Evolutionary conservation across 2,329 filamentous ascomycete genomes (phyloP).

Genomic region (Diaporthe humulicola): DNA sequence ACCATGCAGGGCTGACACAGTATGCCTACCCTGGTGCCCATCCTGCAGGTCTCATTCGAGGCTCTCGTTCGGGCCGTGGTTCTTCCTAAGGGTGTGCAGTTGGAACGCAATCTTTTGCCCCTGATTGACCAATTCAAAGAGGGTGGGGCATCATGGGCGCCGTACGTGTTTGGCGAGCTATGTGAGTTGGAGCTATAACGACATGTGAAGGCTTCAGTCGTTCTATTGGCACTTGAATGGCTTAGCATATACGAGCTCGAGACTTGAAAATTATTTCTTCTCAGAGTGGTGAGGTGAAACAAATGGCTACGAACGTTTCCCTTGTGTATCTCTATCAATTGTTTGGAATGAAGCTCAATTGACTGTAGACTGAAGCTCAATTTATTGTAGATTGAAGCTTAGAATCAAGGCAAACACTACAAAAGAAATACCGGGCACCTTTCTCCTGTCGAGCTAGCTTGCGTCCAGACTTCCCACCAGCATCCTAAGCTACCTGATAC

Average conservation of each 20-base stretch:
- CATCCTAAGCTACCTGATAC: constrained; percentile 11
- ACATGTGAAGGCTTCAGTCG: constrained; percentile 6
- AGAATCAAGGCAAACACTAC: constrained; percentile 11
- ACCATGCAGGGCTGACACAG: constrained; percentile 13
- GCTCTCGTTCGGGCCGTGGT: neutral
- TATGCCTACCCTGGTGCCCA: constrained; percentile 5
- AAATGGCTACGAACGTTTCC: neutral
- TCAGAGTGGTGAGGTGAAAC: neutral
- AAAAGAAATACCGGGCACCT: constrained; percentile 1
- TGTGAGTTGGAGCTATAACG: neutral
- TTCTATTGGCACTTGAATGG: constrained; percentile 3
- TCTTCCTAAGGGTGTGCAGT: constrained; percentile 7
- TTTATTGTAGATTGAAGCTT: neutral
- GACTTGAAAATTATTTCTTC: neutral
- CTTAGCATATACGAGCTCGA: neutral
- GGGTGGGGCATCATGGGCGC: neutral
- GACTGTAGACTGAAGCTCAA: constrained; percentile 1
- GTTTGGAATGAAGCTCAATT: constrained; percentile 6
- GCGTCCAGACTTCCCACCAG: constrained; percentile 6
- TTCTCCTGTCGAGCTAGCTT: constrained; percentile 19
- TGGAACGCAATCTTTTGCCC: neutral
- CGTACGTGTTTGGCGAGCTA: neutral
- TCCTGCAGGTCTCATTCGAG: constrained; percentile 16
- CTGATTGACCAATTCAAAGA: constrained; percentile 7
- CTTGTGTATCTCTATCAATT: neutral